Evolutionary conservation across 176 grass and related monocot genomes (phyloP).

Genomic region (Leersia perrieri): DNA sequence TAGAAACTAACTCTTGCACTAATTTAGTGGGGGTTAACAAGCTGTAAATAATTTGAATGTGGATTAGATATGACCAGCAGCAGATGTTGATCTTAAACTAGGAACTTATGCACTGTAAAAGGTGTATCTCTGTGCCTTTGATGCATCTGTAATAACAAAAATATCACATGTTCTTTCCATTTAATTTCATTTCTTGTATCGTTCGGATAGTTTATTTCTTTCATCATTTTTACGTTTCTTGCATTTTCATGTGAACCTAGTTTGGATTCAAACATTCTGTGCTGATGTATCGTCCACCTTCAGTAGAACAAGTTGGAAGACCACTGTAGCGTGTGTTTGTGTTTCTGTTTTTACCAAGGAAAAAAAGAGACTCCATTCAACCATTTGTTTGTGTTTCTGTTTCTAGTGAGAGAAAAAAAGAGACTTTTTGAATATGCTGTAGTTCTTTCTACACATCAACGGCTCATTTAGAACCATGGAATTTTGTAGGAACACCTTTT

Average conservation of each 20-base stretch:
- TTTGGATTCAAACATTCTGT: neutral
- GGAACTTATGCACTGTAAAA: neutral
- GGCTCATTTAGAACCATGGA: no score
- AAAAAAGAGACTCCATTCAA: no score
- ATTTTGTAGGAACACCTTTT: no score
- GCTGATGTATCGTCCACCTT: neutral
- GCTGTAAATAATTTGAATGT: conserved; percentile 22
- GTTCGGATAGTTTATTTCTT: neutral
- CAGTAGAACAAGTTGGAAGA: no score
- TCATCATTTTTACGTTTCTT: neutral
- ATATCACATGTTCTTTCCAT: neutral
- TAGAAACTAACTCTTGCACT: conserved; percentile 30
- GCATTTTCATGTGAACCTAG: neutral
- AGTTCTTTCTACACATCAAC: no score
- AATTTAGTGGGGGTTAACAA: conserved; percentile 1
- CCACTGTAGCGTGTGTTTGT: no score
- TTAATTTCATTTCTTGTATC: no score
- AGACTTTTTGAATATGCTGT: no score
- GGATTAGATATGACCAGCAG: conserved; percentile 31
- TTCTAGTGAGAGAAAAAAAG: no score
- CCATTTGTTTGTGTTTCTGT: no score
- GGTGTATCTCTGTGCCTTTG: neutral
- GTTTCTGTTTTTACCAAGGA: no score
- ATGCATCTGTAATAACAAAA: neutral
- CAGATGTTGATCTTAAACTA: neutral